phyloP scores from a whole-genome alignment of 1,284 basidiomycete genomes.

The Cryptococcus hybrid region DNA sequence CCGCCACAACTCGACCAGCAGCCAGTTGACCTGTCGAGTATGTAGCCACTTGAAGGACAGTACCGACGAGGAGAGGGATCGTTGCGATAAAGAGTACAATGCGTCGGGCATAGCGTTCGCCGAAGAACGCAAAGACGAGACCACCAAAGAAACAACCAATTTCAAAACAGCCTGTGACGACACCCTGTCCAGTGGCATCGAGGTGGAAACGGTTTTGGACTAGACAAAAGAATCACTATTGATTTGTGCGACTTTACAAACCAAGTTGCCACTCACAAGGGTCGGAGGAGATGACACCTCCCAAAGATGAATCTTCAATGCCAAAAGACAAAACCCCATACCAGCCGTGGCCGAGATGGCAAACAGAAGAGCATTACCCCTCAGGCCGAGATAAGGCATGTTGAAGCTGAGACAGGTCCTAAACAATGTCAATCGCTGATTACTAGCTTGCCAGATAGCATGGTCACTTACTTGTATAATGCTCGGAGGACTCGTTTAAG shows the following conservation, averaged over 20 bases:
- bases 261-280: constrained; percentile 52
- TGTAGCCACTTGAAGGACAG: constrained; percentile 13
- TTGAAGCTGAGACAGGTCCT: neutral
- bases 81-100: constrained; percentile 9
- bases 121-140: constrained; percentile 10
- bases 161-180: constrained; percentile 16
- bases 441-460: too few species aligned
- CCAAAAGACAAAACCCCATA: constrained; percentile 16
- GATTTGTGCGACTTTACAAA: neutral
- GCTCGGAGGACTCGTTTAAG: neutral
- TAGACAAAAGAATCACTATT: neutral
- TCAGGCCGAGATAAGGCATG: constrained; percentile 18
- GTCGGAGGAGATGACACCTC: constrained; percentile 19
- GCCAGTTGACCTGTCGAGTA: constrained; percentile 13
- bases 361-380: constrained; percentile 14
- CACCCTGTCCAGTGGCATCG: constrained; percentile 15
- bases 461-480: too few species aligned
- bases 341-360: constrained; percentile 19
- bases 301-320: constrained; percentile 18
- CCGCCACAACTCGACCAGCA: constrained; percentile 18
- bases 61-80: constrained; percentile 13
- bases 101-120: constrained; percentile 14
- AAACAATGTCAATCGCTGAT: too few species aligned
- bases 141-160: constrained; percentile 20
- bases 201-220: constrained; percentile 3